Conservation (phyloP, 2,329 filamentous ascomycete genomes). For the Cordyceps militaris region DNA sequence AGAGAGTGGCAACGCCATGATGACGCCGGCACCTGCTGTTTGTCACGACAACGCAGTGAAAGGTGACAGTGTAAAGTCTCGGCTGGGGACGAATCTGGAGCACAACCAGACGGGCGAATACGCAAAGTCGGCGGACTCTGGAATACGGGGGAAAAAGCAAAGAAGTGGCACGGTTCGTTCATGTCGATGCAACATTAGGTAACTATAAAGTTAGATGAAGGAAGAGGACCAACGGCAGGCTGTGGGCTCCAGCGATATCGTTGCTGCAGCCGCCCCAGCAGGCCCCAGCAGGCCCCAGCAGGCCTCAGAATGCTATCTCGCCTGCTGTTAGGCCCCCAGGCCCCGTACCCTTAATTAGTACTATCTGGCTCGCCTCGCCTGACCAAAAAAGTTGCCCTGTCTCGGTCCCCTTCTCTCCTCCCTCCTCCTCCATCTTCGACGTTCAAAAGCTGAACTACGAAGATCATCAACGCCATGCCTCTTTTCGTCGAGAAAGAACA, state of each 20-base stretch:
- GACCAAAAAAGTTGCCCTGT: neutral
- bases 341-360: too few species aligned
- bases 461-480: neutral
- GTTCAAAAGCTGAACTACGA: neutral
- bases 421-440: neutral
- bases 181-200: neutral
- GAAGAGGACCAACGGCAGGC: neutral
- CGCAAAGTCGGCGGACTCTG: too few species aligned
- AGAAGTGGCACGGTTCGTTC: neutral
- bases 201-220: neutral
- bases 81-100: neutral
- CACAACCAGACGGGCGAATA: neutral
- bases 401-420: neutral
- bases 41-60: neutral
- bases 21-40: neutral
- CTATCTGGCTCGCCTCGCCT: constrained; percentile 1
- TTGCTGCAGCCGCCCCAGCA: neutral
- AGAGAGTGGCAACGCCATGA: neutral
- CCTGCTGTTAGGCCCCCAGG: neutral
- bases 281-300: neutral
- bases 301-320: neutral
- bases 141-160: neutral
- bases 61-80: neutral
- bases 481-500: neutral
- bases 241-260: too few species aligned